These are phyloP conservation scores for Boletus vermiculosoides DNA, from an alignment of 768 basidiomycete genomes.

Conservation along the genomic window DNA sequence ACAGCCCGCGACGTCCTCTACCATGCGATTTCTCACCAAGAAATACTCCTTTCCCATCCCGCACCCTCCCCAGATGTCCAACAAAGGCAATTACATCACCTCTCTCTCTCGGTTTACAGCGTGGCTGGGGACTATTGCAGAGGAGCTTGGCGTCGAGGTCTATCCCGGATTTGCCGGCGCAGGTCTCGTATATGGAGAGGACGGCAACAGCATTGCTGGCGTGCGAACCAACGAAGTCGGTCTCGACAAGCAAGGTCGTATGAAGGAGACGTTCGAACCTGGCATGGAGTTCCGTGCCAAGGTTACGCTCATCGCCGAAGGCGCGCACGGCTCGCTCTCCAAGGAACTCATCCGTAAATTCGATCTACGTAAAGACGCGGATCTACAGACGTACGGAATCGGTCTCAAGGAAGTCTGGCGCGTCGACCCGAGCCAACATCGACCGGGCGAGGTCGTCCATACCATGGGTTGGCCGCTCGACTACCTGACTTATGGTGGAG, in stretches of 20 bases:
- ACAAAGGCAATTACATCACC: slow-evolving; percentile 89
- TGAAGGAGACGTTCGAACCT: slow-evolving; percentile 89
- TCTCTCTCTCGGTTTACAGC: slow-evolving; percentile 86
- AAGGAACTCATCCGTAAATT: slow-evolving; percentile 78
- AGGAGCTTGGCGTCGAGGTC: slow-evolving; percentile 86
- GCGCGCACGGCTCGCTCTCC: slow-evolving; percentile 88
- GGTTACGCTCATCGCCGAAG: slow-evolving; percentile 90
- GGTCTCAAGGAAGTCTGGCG: slow-evolving; percentile 99
- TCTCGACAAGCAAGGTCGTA: slow-evolving; percentile 67
- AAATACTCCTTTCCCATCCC: slow-evolving; percentile 76
- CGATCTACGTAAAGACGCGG: slow-evolving; percentile 58
- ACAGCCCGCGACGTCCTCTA: slow-evolving; percentile 71
- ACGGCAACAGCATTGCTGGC: slow-evolving; percentile 46
- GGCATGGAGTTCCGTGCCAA: slow-evolving; percentile 96
- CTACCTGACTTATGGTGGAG: slow-evolving; percentile 76
- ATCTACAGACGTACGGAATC: slow-evolving; percentile 94
- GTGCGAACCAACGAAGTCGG: slow-evolving; percentile 95
- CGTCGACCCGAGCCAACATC: slow-evolving; percentile 60
- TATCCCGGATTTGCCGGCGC: slow-evolving; percentile 98
- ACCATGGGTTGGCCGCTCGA: slow-evolving; percentile 94
- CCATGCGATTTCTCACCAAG: slow-evolving; percentile 84
- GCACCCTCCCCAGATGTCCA: slow-evolving; percentile 96
- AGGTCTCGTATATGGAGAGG: slow-evolving; percentile 66
- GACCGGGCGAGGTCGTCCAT: slow-evolving; percentile 80
- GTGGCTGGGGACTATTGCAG: slow-evolving; percentile 87